A percentile compares a stretch with the other conserved stretches of the same genome.
These are phyloP conservation scores for Kodamaea neixiangensis DNA, from an alignment of 805 yeast species.

Conservation along the genomic window DNA sequence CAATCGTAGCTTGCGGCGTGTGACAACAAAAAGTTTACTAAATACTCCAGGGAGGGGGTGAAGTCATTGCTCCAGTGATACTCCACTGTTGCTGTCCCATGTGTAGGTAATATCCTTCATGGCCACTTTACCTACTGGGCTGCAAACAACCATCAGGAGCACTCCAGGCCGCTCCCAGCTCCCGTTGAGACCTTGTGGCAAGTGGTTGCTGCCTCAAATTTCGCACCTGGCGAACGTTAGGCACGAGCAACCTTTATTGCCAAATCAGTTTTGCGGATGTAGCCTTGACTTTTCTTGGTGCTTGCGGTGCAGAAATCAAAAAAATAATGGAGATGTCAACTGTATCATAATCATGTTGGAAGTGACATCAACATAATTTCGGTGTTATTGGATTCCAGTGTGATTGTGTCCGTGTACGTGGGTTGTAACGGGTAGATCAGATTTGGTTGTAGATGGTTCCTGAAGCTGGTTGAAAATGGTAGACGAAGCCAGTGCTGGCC, in stretches of 20 bases:
- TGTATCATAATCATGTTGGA: slow-evolving; percentile 4
- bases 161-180: background rate
- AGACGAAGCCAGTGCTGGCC: too few species aligned
- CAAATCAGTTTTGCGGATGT: background rate
- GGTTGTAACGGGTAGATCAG: too few species aligned
- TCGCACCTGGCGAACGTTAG: background rate
- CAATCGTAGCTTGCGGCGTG: background rate
- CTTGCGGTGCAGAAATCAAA: background rate
- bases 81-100: background rate
- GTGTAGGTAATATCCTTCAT: background rate
- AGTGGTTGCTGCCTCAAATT: background rate
- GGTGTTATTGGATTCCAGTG: background rate
- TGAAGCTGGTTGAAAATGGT: too few species aligned
- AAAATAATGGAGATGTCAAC: slow-evolving; percentile 1
- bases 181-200: background rate
- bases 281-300: background rate
- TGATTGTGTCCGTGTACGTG: too few species aligned
- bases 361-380: background rate
- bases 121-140: too few species aligned
- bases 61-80: background rate
- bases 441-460: too few species aligned
- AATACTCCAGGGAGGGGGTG: background rate
- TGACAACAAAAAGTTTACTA: background rate
- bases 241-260: too few species aligned
- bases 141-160: background rate